phyloP scores from a whole-genome alignment of 345 rosid genomes.

The Linum usitatissimum region DNA sequence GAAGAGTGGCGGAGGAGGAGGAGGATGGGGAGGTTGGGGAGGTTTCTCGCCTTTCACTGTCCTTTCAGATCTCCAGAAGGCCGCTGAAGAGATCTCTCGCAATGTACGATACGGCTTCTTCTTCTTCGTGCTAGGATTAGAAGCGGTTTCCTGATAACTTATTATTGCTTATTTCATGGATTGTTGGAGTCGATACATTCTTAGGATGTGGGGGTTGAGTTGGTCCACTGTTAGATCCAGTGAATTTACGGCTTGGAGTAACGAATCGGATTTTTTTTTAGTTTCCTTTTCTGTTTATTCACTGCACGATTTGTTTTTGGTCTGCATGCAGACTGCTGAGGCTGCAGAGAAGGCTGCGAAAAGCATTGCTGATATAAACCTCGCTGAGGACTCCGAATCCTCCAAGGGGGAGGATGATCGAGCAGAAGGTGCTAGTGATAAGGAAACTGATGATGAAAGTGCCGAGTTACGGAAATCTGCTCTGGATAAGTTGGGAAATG shows the following conservation, averaged over 20 bases:
- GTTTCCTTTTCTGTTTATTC: background rate
- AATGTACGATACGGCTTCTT: conserved; percentile 32
- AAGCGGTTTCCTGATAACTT: background rate
- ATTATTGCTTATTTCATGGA: background rate
- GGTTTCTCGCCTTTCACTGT: conserved; percentile 65
- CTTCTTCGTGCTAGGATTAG: no score
- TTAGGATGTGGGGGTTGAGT: background rate
- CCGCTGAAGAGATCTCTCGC: conserved; percentile 90
- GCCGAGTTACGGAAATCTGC: conserved; percentile 53
- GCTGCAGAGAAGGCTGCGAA: conserved; percentile 83
- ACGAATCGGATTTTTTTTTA: background rate
- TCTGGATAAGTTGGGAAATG: conserved; percentile 63
- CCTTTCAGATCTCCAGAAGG: conserved; percentile 88
- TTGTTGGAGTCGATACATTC: background rate
- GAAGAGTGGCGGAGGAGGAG: conserved; percentile 14
- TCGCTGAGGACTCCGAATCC: conserved; percentile 47
- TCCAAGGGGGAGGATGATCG: conserved; percentile 44
- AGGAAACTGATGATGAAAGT: conserved; percentile 53
- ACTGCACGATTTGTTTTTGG: conserved; percentile 1
- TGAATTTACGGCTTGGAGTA: background rate
- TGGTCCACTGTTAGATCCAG: conserved; percentile 12
- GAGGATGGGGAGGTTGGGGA: conserved; percentile 87
- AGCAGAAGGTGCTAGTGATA: conserved; percentile 35
- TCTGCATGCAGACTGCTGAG: conserved; percentile 57
- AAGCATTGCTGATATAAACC: conserved; percentile 50